These are phyloP conservation scores for Podospora pseudocomata DNA, from an alignment of 495 filamentous ascomycete genomes.

Conservation along the genomic window DNA sequence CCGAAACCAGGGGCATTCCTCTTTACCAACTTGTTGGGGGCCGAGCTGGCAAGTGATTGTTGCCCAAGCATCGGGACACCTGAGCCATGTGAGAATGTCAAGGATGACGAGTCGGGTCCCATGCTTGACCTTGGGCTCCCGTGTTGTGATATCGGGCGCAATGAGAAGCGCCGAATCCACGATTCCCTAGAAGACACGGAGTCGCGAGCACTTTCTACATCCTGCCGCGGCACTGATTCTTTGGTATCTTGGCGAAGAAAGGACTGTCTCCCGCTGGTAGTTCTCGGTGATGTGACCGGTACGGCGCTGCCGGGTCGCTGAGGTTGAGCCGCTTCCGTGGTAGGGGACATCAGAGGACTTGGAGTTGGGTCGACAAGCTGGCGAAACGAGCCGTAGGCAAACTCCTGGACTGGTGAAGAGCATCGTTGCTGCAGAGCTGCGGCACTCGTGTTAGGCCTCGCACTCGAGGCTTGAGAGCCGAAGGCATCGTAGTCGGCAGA, in stretches of 20 bases:
- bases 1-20: slow-evolving; percentile 60
- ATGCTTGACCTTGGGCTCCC: slow-evolving; percentile 64
- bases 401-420: slow-evolving; percentile 35
- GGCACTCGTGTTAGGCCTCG: slow-evolving; percentile 41
- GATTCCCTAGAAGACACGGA: slow-evolving; percentile 58
- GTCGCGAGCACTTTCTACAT: slow-evolving; percentile 41
- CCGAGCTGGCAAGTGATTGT: slow-evolving; percentile 40
- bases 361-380: slow-evolving; percentile 24
- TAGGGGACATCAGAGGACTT: slow-evolving; percentile 30
- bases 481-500: slow-evolving; percentile 40
- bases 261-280: slow-evolving; percentile 40
- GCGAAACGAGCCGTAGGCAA: slow-evolving; percentile 33
- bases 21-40: slow-evolving; percentile 87
- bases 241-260: slow-evolving; percentile 41
- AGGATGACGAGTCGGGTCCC: slow-evolving; percentile 62
- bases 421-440: slow-evolving; percentile 26
- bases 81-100: slow-evolving; percentile 69
- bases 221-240: slow-evolving; percentile 26
- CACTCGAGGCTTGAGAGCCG: slow-evolving; percentile 34
- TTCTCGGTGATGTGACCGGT: slow-evolving; percentile 34
- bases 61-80: slow-evolving; percentile 58
- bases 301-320: slow-evolving; percentile 27
- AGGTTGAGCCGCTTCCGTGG: slow-evolving; percentile 29
- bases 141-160: slow-evolving; percentile 65
- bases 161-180: slow-evolving; percentile 75